phyloP scores from a whole-genome alignment of 2,329 filamentous ascomycete species.

The Penicillium sp. region DNA sequence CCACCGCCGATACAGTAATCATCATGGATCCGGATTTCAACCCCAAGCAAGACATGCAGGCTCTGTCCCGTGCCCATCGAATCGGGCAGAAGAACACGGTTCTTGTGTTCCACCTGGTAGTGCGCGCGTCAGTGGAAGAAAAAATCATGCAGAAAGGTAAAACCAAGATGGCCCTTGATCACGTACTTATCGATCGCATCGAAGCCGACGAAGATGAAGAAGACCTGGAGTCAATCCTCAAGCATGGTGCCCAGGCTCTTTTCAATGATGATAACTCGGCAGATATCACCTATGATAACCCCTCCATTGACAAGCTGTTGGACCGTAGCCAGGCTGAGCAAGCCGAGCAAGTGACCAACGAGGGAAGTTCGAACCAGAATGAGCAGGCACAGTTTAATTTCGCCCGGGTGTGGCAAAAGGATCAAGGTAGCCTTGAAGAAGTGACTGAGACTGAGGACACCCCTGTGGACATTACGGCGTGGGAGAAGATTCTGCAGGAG shows the following conservation, averaged over 20 bases:
- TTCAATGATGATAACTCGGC: conserved; percentile 71
- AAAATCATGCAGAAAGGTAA: conserved; percentile 94
- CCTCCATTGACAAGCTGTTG: conserved; percentile 84
- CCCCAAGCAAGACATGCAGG: conserved; percentile 95
- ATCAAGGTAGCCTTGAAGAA: conserved; percentile 66
- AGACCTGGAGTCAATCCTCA: conserved; percentile 83
- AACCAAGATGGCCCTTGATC: conserved; percentile 93
- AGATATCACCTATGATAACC: conserved; percentile 77
- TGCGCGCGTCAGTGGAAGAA: conserved; percentile 83
- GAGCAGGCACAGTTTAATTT: conserved; percentile 83
- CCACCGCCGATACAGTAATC: conserved; percentile 95
- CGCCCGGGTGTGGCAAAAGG: conserved; percentile 88
- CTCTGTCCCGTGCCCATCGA: conserved; percentile 87
- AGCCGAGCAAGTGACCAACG: conserved; percentile 58
- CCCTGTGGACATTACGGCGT: conserved; percentile 67
- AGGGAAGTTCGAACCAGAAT: conserved; percentile 23
- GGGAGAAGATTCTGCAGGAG: conserved; percentile 86
- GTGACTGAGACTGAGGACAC: conserved; percentile 52
- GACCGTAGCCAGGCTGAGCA: conserved; percentile 80
- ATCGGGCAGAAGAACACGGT: conserved; percentile 97
- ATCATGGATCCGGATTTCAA: conserved; percentile 98
- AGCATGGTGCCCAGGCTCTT: conserved; percentile 80
- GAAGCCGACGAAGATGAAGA: conserved; percentile 76
- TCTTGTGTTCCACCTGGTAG: conserved; percentile 91
- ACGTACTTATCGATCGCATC: conserved; percentile 90